Base-by-base conservation (phyloP, 1,139 yeast species). In the Petasospora fabianii region DNA sequence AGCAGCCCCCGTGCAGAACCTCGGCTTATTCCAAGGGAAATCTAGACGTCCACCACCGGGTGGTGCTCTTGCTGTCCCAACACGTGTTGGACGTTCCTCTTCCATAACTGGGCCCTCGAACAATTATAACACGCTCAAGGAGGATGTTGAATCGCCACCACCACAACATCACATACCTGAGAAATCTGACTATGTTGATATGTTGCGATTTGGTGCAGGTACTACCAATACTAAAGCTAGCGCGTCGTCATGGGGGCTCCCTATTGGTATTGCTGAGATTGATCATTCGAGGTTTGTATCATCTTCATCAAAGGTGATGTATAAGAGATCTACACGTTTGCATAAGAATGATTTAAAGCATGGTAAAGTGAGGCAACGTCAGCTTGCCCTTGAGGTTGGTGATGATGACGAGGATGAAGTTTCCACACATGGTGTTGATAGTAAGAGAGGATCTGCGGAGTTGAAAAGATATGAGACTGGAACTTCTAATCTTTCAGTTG, bases 361-460 rank as follows among this genome's bases (percentile, higher is more conserved):
- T 56, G 85, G 90, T 4, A 86, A 78, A 55, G 68, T 83, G 49
- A 75, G 78, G 39, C 86, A 85, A n/a, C 71, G 88, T 41, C 68
- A 84, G 58, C 65, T 84, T 44, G 92, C 92, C 1, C 77, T 84
- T 12, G 95, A 84, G 59, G 80, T 84, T 22, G 92, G 81, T 46
- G 88, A 83, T 43, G 76, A 70, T 28, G 84, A 77, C 43, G 45
- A 43, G 6, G 39, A 43, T 11, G 41, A 33, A 4, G 30, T 34
- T 6, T 27, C 38, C 1, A 16, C 35, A 4, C 15, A 14, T n/a
- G 32, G 21, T n/a, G 19, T 32, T 4, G 46, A 32, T 24, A 10
- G 22, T 20, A 34, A 32, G 19, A 39, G 47, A 22, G 48, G 36
- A 5, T 45, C 48, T 5, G 22, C 20, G 2, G 53, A 50, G 19